Percentiles rank a stretch among this genome's conserved stretches.
Evolutionary conservation across 192 early-diverging fungal species (phyloP).

Genomic region (Pecoramyces ruminantium): DNA sequence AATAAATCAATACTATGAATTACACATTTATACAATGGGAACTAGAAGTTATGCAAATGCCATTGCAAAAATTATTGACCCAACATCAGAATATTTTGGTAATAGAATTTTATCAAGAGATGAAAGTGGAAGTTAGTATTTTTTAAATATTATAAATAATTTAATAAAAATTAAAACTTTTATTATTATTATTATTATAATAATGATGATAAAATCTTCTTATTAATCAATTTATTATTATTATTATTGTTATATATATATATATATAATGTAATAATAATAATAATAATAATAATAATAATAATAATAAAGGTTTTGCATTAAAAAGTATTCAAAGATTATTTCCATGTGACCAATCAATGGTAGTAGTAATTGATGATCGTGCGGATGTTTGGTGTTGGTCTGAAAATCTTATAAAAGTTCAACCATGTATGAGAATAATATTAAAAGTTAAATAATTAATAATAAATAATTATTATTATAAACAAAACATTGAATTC

Average conservation of each 20-base stretch:
- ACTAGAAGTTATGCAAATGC: slow-evolving; percentile 79
- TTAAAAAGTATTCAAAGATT: slow-evolving; percentile 67
- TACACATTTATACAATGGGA: slow-evolving; percentile 99
- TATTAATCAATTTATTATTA: no score
- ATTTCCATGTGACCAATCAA: slow-evolving; percentile 85
- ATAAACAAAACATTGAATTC: no score
- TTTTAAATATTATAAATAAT: no score
- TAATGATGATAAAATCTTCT: no score
- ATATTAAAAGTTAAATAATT: no score
- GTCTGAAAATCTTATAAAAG: slow-evolving; percentile 75
- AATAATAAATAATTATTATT: no score
- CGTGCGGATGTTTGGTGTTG: slow-evolving; percentile 86
- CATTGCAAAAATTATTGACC: slow-evolving; percentile 76
- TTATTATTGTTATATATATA: no score
- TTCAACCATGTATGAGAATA: slow-evolving; percentile 73
- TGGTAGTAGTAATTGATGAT: slow-evolving; percentile 95
- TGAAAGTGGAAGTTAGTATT: slow-evolving; percentile 67
- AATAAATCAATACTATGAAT: slow-evolving; percentile 58
- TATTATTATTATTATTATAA: no score
- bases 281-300: not conserved
- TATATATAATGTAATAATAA: not conserved
- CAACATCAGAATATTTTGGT: slow-evolving; percentile 54
- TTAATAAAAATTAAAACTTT: no score
- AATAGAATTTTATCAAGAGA: slow-evolving; percentile 83
- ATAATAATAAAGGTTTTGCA: slow-evolving; percentile 28